Evolutionary conservation across 305 asterid genomes (phyloP).

Genomic region (Rubia occidens): DNA sequence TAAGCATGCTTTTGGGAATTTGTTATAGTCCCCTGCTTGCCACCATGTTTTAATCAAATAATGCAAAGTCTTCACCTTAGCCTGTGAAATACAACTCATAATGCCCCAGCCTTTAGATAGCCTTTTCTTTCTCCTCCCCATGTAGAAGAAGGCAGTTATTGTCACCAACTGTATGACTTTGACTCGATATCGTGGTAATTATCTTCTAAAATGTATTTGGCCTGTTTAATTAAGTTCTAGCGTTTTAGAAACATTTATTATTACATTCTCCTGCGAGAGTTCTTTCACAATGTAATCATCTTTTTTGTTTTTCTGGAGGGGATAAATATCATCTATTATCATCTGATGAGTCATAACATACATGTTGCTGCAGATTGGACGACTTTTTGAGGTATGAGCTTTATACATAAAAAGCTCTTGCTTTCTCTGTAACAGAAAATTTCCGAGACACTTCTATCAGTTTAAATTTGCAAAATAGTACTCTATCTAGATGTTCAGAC

Average conservation of each 20-base stretch:
- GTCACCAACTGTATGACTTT: neutral
- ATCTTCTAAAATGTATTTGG: neutral
- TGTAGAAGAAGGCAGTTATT: too few species aligned
- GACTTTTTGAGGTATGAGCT: conserved; percentile 71
- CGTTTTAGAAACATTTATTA: neutral
- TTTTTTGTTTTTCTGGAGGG: neutral
- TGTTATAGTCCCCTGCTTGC: neutral
- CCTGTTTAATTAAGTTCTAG: neutral
- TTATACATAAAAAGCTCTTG: conserved; percentile 11
- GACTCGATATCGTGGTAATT: neutral
- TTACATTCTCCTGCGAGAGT: neutral
- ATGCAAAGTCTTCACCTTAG: neutral
- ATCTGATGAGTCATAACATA: conserved; percentile 13
- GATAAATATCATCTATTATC: neutral
- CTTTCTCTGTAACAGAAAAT: conserved; percentile 7
- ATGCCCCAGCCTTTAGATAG: too few species aligned
- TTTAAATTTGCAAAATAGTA: neutral
- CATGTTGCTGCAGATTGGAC: conserved; percentile 59
- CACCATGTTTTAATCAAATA: neutral
- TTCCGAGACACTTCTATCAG: neutral
- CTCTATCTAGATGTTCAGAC: conserved; percentile 12
- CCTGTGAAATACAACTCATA: neutral
- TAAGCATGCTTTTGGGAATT: neutral
- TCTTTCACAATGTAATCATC: neutral
- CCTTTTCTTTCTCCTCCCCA: too few species aligned